Conservation (phyloP, 352 stramenopile species). For the Phytophthora multivora region DNA sequence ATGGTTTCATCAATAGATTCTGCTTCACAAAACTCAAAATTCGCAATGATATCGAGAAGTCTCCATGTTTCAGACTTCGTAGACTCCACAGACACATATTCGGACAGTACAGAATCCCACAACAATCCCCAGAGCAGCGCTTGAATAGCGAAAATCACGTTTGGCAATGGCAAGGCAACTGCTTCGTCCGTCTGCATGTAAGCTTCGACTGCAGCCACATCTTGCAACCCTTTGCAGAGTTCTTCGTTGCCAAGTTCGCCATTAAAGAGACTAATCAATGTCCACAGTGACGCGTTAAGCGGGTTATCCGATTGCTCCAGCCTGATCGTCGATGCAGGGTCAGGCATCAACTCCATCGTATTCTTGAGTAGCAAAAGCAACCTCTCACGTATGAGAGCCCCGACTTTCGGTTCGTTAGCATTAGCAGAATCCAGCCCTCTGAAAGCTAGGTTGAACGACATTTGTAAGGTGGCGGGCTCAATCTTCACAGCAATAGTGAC, state of each 20-base stretch:
- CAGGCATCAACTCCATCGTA: constrained; percentile 24
- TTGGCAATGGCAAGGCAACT: constrained; percentile 3
- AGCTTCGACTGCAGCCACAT: constrained; percentile 17
- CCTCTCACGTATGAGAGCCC: constrained; percentile 24
- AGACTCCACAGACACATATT: constrained; percentile 4
- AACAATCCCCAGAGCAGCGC: constrained; percentile 43
- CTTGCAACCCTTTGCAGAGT: constrained; percentile 10
- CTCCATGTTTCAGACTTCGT: constrained; percentile 22
- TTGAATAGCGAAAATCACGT: constrained; percentile 15
- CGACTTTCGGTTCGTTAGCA: background rate
- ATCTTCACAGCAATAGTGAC: background rate
- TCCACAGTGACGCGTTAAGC: constrained; percentile 21
- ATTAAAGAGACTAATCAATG: constrained; percentile 23
- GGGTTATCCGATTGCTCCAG: background rate
- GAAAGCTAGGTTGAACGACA: constrained; percentile 15
- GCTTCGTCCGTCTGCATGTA: constrained; percentile 1
- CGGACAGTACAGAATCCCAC: constrained; percentile 22
- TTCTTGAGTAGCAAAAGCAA: constrained; percentile 41
- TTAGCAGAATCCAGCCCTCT: background rate
- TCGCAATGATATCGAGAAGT: constrained; percentile 27
- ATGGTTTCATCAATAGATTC: constrained; percentile 1
- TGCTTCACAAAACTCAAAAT: constrained; percentile 3
- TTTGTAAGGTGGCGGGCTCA: constrained; percentile 1
- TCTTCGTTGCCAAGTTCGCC: constrained; percentile 9
- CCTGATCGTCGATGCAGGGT: constrained; percentile 13